Percentiles rank a stretch among this genome's conserved stretches.
Evolutionary conservation across 176 grass and related monocot species (phyloP).

Genomic region (Aegilops bicornis): DNA sequence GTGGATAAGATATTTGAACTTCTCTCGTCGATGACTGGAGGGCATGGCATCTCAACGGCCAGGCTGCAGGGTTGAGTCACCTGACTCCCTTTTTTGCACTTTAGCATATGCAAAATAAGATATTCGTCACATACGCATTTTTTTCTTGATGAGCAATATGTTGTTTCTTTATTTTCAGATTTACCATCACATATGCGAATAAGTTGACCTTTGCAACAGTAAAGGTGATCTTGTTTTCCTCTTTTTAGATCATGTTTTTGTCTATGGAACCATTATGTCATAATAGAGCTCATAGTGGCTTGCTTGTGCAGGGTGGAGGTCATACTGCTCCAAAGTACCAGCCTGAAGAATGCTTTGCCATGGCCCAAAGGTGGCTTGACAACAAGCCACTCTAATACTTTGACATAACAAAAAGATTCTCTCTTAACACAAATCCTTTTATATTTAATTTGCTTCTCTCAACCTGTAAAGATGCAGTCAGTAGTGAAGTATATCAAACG

Average conservation of each 20-base stretch:
- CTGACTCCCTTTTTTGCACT: not conserved
- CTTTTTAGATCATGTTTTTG: not conserved
- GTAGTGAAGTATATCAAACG: too few species aligned
- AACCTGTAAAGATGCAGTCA: too few species aligned
- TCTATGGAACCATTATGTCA: not conserved
- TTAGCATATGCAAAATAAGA: not conserved
- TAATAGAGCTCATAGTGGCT: not conserved
- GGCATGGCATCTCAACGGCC: slow-evolving; percentile 49
- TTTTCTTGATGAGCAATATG: not conserved
- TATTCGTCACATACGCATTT: too few species aligned
- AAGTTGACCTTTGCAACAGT: slow-evolving; percentile 53
- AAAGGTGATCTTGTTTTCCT: slow-evolving; percentile 26
- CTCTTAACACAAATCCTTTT: too few species aligned
- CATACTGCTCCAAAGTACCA: slow-evolving; percentile 45
- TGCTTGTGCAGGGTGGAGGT: slow-evolving; percentile 35
- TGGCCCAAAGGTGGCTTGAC: slow-evolving; percentile 37
- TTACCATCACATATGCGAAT: slow-evolving; percentile 35
- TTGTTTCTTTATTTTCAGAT: not conserved
- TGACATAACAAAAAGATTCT: not conserved
- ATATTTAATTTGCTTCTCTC: too few species aligned
- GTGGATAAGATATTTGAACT: slow-evolving; percentile 60
- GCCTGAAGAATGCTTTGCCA: slow-evolving; percentile 39
- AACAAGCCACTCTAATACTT: slow-evolving; percentile 16
- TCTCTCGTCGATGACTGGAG: slow-evolving; percentile 48
- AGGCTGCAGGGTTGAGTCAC: slow-evolving; percentile 48